Percentiles rank a stretch among this genome's conserved stretches.
These are phyloP conservation scores for Aureobasidium subglaciale DNA, from an alignment of 2,329 filamentous ascomycete species.

Conservation along the genomic window DNA sequence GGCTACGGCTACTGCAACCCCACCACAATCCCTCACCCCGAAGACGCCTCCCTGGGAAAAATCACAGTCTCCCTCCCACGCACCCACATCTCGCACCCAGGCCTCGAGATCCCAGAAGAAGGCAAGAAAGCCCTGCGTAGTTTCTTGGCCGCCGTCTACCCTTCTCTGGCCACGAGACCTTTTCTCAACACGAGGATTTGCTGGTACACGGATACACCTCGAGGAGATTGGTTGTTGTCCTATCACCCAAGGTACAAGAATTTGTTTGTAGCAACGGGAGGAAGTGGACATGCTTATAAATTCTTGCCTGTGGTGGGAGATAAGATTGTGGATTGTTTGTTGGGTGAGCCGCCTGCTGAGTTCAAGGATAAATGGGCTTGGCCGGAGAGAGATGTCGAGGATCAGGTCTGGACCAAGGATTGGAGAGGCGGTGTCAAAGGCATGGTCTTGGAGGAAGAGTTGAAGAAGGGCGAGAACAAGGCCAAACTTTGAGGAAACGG, in stretches of 20 bases:
- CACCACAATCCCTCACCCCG: conserved; percentile 38
- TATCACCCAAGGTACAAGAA: conserved; percentile 44
- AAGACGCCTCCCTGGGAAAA: conserved; percentile 24
- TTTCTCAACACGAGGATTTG: conserved; percentile 45
- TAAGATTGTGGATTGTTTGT: conserved; percentile 46
- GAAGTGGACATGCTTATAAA: conserved; percentile 57
- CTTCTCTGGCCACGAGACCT: conserved; percentile 31
- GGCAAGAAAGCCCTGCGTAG: conserved; percentile 55
- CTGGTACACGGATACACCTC: conserved; percentile 52
- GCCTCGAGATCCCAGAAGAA: conserved; percentile 50
- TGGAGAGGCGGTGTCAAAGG: conserved; percentile 32
- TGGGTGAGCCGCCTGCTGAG: conserved; percentile 32
- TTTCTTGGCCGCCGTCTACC: conserved; percentile 51
- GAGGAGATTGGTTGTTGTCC: conserved; percentile 50
- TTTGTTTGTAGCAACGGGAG: conserved; percentile 54
- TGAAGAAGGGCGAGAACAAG: conserved; percentile 21
- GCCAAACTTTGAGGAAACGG: conserved; percentile 7
- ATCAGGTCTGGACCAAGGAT: conserved; percentile 32
- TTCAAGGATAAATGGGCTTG: conserved; percentile 59
- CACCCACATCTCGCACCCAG: conserved; percentile 38
- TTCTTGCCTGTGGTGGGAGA: conserved; percentile 53
- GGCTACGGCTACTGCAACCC: conserved; percentile 45
- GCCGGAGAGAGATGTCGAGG: conserved; percentile 30
- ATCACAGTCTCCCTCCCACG: conserved; percentile 45
- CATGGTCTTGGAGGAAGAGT: conserved; percentile 30